Evolutionary conservation across 352 stramenopile genomes (phyloP), one percentile per base, ranked within the genome.

Genomic region (Phytopythium cucurbitacearum): DNA sequence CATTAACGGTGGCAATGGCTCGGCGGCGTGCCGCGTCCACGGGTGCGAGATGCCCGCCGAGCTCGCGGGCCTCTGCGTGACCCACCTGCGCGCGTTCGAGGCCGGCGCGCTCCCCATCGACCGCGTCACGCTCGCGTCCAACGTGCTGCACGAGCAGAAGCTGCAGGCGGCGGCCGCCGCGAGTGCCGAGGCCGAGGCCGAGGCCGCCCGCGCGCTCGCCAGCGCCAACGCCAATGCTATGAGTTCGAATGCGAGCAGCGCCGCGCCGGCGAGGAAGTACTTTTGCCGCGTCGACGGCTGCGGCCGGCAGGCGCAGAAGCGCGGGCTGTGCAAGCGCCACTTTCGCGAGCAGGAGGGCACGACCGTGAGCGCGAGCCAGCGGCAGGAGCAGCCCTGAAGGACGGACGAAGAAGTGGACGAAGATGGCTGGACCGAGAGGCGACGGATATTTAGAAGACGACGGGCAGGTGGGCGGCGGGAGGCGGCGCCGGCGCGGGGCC

Each of bases 241-340:
- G 40, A 61, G 40, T 42, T 8, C 15, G 53, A 66, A 35, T 15
- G 40, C 45, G 12, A 42, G 13, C 3, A 40, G 43, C 12, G 59
- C 28, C 21, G 50, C 51, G 7, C 71, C 71, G 45, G 11, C 67
- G n/a, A 82, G 68, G 48, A 88, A 86, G 53, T 88, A 87, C 48
- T 87, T 79, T 41, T 89, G 79, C 65, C 80, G 71, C 57, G 64
- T 68, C 21, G 73, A 85, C 13, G 73, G 71, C 0, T 90, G 76
- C 48, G 68, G 65, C 9, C 87, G 87, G 48, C 75, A 87, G 57
- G 73, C 73, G 46, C 80, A 90, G 48, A 82, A 80, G 28, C 62
- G 53, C 16, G 75, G 77, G 8, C 59, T 85, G 39, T 90, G 75
- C 59, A 87, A 88, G 49, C 72, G 76, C 8, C 76, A 88, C 46